These are phyloP conservation scores for Persicaria maculosa DNA, from an alignment of 148 eudicot species.

Conservation along the genomic window DNA sequence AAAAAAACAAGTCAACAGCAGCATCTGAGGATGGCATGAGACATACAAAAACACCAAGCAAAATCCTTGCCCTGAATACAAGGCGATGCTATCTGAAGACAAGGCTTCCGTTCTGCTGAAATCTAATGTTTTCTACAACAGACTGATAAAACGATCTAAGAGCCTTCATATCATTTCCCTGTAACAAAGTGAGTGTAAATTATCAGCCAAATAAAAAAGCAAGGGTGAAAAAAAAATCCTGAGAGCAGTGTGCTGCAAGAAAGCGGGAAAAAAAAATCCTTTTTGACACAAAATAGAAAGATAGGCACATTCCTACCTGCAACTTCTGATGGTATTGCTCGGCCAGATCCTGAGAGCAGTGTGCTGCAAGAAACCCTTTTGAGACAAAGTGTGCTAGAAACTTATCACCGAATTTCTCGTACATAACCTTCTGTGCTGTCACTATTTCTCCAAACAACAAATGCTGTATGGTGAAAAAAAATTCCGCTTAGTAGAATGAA, in stretches of 20 bases:
- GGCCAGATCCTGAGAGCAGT: conserved; percentile 84
- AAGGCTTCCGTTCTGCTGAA: conserved; percentile 82
- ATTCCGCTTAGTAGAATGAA: conserved; percentile 1
- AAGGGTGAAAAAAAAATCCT: no score
- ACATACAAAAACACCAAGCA: conserved; percentile 1
- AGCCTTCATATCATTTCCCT: conserved; percentile 77
- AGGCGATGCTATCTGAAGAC: conserved; percentile 80
- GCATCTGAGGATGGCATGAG: conserved; percentile 12
- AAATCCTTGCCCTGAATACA: conserved; percentile 1
- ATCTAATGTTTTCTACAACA: conserved; percentile 66
- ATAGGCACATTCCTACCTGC: conserved; percentile 40
- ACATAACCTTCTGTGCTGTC: conserved; percentile 87
- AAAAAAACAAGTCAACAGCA: conserved; percentile 15
- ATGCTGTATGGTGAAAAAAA: conserved; percentile 32
- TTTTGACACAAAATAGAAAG: no score
- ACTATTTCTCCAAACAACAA: conserved; percentile 80
- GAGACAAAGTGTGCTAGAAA: conserved; percentile 63
- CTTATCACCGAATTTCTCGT: conserved; percentile 81
- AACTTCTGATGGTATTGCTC: conserved; percentile 82
- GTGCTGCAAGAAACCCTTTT: conserved; percentile 53
- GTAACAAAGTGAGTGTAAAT: conserved; percentile 11
- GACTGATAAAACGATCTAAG: conserved; percentile 72
- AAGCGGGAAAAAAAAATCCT: no score
- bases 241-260: no score
- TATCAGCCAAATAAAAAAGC: background rate